Conservation (phyloP, 352 stramenopile genomes). For the Pythium utonaiense region DNA sequence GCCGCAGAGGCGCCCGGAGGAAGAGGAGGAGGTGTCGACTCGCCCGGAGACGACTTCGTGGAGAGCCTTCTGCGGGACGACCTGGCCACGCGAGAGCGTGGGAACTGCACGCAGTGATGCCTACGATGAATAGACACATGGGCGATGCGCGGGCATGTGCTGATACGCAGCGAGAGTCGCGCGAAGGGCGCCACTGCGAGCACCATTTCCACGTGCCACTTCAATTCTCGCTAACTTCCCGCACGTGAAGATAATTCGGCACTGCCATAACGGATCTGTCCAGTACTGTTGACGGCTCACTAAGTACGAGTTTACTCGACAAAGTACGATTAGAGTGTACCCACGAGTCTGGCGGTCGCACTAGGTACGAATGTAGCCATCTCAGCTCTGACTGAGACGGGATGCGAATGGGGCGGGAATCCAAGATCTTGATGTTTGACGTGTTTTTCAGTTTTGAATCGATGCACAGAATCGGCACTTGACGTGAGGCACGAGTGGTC, state of each 20-base stretch:
- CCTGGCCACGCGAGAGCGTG: neutral
- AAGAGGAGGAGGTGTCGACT: neutral
- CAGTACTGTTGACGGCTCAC: no score
- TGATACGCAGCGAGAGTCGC: neutral
- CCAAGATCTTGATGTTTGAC: neutral
- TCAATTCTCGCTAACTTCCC: neutral
- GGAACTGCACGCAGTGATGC: neutral
- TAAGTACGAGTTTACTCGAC: neutral
- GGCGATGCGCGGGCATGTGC: neutral
- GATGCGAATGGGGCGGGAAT: neutral
- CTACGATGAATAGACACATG: neutral
- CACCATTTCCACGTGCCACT: neutral
- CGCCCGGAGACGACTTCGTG: neutral
- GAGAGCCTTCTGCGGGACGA: neutral
- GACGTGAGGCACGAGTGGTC: neutral
- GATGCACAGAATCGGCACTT: slow-evolving; percentile 6
- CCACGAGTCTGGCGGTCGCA: neutral
- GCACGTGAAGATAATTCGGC: neutral
- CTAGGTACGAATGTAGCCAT: slow-evolving; percentile 12
- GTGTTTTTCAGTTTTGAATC: slow-evolving; percentile 4
- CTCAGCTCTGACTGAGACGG: neutral
- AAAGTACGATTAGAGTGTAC: neutral
- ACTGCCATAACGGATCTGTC: no score
- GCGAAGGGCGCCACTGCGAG: neutral
- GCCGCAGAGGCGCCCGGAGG: neutral